Evolutionary conservation across 108 stramenopile genomes (phyloP).

Genomic region (Fragilaria radians): DNA sequence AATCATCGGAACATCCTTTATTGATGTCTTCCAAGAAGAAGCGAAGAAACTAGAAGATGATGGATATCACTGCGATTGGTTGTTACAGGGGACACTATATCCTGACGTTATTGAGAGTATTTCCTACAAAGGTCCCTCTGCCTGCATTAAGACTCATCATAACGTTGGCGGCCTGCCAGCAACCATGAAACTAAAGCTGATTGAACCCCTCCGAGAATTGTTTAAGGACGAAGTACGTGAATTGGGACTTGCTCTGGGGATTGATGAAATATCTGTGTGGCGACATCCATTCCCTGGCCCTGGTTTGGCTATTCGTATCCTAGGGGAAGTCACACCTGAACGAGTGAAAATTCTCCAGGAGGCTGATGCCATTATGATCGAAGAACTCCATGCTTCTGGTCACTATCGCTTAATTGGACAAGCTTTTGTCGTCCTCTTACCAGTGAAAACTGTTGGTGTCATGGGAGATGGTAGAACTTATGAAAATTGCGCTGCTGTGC

Average conservation of each 20-base stretch:
- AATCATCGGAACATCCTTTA: conserved; percentile 96
- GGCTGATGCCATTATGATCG: conserved; percentile 95
- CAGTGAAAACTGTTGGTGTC: conserved; percentile 94
- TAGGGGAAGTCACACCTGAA: conserved; percentile 88
- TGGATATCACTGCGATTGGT: conserved; percentile 58
- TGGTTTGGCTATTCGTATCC: conserved; percentile 94
- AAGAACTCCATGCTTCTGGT: conserved; percentile 82
- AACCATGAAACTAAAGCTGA: conserved; percentile 92
- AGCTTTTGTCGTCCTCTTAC: conserved; percentile 95
- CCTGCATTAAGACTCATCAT: conserved; percentile 99
- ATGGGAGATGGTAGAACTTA: conserved; percentile 98
- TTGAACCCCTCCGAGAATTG: conserved; percentile 97
- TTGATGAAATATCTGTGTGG: conserved; percentile 93
- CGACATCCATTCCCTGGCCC: conserved; percentile 99
- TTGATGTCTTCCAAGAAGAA: conserved; percentile 97
- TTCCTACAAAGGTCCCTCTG: conserved; percentile 97
- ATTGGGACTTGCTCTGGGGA: conserved; percentile 89
- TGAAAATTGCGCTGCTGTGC: conserved; percentile 85
- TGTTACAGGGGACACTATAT: conserved; percentile 96
- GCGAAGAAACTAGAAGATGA: conserved; percentile 79
- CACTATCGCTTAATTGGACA: conserved; percentile 96
- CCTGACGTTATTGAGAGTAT: conserved; percentile 99
- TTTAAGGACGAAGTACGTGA: conserved; percentile 98
- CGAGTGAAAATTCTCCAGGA: conserved; percentile 86
- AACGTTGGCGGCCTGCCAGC: conserved; percentile 97